Percentiles rank a stretch among this genome's conserved stretches.
These are phyloP conservation scores for Phytophthora meadii DNA, from an alignment of 352 stramenopile species.

Conservation along the genomic window DNA sequence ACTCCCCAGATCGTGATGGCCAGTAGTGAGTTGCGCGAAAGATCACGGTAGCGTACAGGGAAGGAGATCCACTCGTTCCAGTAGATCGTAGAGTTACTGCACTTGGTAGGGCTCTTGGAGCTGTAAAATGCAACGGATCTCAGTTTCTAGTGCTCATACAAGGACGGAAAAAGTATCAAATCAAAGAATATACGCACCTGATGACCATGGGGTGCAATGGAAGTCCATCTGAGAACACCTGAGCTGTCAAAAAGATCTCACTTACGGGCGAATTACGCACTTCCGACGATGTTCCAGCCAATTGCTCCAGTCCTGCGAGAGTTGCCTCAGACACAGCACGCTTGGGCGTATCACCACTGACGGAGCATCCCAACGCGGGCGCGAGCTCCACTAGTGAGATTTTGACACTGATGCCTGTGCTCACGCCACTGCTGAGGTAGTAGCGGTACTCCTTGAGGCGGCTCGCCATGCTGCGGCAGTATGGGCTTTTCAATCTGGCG, in stretches of 20 bases:
- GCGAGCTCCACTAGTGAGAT: conserved; percentile 81
- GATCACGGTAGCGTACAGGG: conserved; percentile 85
- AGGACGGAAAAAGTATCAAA: background rate
- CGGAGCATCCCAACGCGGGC: conserved; percentile 52
- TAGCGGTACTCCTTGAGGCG: conserved; percentile 91
- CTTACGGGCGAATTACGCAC: conserved; percentile 84
- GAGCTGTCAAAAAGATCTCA: conserved; percentile 90
- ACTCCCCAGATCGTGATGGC: conserved; percentile 89
- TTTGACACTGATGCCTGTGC: conserved; percentile 82
- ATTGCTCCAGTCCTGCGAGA: conserved; percentile 59
- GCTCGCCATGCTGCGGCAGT: conserved; percentile 47
- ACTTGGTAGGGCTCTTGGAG: conserved; percentile 86
- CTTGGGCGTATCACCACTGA: conserved; percentile 40
- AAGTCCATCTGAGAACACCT: conserved; percentile 87
- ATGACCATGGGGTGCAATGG: conserved; percentile 86
- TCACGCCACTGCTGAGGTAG: conserved; percentile 88
- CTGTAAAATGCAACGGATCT: conserved; percentile 30
- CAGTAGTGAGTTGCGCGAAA: conserved; percentile 86
- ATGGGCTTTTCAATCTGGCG: too few species aligned
- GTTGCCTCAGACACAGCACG: conserved; percentile 28
- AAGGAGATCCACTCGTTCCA: conserved; percentile 92
- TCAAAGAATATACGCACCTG: conserved; percentile 39
- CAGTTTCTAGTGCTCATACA: conserved; percentile 3
- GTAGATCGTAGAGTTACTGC: conserved; percentile 87
- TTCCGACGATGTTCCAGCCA: conserved; percentile 65